Evolutionary conservation across 306 rosid species (phyloP).

Genomic region (Glycine tomentella): DNA sequence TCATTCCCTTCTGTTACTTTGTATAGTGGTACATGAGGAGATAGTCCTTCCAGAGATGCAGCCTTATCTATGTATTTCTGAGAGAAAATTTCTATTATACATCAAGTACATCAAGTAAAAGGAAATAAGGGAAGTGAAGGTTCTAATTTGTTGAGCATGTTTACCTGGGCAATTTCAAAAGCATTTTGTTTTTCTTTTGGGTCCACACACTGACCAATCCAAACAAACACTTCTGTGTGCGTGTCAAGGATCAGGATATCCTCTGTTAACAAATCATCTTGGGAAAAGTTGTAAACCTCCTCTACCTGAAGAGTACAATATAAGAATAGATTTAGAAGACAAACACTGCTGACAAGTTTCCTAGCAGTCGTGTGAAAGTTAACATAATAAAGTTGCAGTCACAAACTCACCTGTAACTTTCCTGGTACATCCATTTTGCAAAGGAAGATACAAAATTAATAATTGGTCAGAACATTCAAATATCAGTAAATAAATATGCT

Average conservation of each 20-base stretch:
- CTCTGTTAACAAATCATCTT: slow-evolving; percentile 94
- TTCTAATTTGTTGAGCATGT: slow-evolving; percentile 37
- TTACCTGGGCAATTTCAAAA: slow-evolving; percentile 88
- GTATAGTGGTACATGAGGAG: slow-evolving; percentile 82
- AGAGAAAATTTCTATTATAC: slow-evolving; percentile 30
- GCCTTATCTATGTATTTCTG: slow-evolving; percentile 93
- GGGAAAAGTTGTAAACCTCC: slow-evolving; percentile 89
- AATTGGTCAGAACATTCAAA: slow-evolving; percentile 56
- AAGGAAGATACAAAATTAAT: slow-evolving; percentile 43
- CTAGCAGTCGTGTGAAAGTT: slow-evolving; percentile 36
- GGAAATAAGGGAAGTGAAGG: slow-evolving; percentile 19
- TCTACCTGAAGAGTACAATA: slow-evolving; percentile 66
- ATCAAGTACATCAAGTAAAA: slow-evolving; percentile 6
- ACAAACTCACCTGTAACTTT: slow-evolving; percentile 90
- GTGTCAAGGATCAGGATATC: slow-evolving; percentile 95
- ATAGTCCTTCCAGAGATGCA: slow-evolving; percentile 83
- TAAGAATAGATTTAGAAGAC: slow-evolving; percentile 46
- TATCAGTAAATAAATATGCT: slow-evolving; percentile 34
- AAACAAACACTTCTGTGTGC: slow-evolving; percentile 95
- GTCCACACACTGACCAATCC: slow-evolving; percentile 96
- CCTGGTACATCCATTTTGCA: slow-evolving; percentile 69
- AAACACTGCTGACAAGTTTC: slow-evolving; percentile 39
- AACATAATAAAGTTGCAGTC: slow-evolving; percentile 41
- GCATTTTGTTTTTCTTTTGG: slow-evolving; percentile 86
- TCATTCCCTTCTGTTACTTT: slow-evolving; percentile 97